Percentiles rank a stretch among this genome's conserved stretches.
Evolutionary conservation across 2,329 filamentous ascomycete species (phyloP).

Genomic region (Corinectria fuckeliana): DNA sequence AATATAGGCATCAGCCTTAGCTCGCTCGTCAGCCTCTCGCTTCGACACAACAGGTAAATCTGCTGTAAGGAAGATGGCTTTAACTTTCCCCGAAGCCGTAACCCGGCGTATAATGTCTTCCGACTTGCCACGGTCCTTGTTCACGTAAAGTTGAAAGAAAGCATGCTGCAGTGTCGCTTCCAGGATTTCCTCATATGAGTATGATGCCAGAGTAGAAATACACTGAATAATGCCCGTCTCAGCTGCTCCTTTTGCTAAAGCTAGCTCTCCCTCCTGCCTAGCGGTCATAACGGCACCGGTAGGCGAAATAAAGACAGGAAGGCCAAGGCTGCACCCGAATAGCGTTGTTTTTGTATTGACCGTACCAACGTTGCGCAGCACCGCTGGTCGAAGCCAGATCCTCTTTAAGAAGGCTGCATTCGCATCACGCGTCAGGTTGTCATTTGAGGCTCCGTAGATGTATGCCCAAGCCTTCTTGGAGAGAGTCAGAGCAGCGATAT

Average conservation of each 20-base stretch:
- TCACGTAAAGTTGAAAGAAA: constrained; percentile 22
- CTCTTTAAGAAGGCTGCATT: constrained; percentile 26
- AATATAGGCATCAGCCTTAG: background rate
- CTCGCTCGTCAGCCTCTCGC: constrained; percentile 19
- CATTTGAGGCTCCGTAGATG: constrained; percentile 33
- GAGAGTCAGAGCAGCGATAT: constrained; percentile 19
- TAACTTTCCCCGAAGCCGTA: constrained; percentile 1
- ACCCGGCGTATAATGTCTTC: constrained; percentile 5
- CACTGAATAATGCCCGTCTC: constrained; percentile 8
- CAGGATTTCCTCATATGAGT: constrained; percentile 16
- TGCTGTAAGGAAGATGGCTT: constrained; percentile 19
- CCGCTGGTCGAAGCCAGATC: constrained; percentile 35
- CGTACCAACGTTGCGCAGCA: constrained; percentile 26
- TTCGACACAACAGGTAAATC: constrained; percentile 20
- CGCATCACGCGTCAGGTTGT: constrained; percentile 31
- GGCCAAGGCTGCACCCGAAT: constrained; percentile 24
- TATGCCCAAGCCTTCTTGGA: constrained; percentile 35
- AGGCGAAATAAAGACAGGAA: constrained; percentile 41
- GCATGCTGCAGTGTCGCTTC: background rate
- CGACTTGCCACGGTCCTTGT: constrained; percentile 20
- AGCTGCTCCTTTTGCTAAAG: constrained; percentile 10
- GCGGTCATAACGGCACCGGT: constrained; percentile 53
- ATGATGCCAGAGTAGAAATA: constrained; percentile 17
- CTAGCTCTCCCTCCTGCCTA: constrained; percentile 45
- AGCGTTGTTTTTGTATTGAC: constrained; percentile 25